These are phyloP conservation scores for Candida sanyaensis DNA, from an alignment of 1,139 yeast genomes.

Conservation along the genomic window DNA sequence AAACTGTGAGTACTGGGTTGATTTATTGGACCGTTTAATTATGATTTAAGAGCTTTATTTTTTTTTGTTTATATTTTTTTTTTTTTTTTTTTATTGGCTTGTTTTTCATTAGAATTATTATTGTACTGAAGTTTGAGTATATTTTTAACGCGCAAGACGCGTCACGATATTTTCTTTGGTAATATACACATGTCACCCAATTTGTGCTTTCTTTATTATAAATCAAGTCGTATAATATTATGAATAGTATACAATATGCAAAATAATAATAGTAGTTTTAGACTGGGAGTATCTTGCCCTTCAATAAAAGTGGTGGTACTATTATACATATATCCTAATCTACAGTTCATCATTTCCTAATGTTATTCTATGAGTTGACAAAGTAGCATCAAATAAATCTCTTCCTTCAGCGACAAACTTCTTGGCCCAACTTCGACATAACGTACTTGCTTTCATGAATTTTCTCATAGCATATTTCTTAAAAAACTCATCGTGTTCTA, in stretches of 20 bases:
- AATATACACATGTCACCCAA: neutral
- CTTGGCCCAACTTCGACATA: constrained; percentile 92
- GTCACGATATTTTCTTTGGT: neutral
- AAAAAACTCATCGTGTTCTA: constrained; percentile 89
- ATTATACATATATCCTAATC: neutral
- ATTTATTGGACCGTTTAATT: neutral
- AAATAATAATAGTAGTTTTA: neutral
- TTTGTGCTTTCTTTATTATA: neutral
- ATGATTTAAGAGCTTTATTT: neutral
- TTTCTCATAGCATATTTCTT: constrained; percentile 91
- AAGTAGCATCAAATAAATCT: constrained; percentile 25
- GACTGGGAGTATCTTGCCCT: neutral
- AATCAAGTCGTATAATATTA: neutral
- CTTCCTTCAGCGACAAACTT: constrained; percentile 44
- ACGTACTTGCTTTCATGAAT: constrained; percentile 86
- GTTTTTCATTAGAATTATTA: too few species aligned
- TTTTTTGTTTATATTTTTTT: neutral
- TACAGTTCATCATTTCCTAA: neutral
- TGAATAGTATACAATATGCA: neutral
- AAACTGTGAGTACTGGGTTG: neutral
- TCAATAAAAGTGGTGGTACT: neutral
- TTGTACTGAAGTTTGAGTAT: neutral
- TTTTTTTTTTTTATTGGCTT: neutral
- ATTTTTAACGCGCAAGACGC: constrained; percentile 4
- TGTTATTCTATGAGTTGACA: constrained; percentile 17